These are phyloP conservation scores for Termitomyces titanicus DNA, from an alignment of 768 basidiomycete species.

Conservation along the genomic window DNA sequence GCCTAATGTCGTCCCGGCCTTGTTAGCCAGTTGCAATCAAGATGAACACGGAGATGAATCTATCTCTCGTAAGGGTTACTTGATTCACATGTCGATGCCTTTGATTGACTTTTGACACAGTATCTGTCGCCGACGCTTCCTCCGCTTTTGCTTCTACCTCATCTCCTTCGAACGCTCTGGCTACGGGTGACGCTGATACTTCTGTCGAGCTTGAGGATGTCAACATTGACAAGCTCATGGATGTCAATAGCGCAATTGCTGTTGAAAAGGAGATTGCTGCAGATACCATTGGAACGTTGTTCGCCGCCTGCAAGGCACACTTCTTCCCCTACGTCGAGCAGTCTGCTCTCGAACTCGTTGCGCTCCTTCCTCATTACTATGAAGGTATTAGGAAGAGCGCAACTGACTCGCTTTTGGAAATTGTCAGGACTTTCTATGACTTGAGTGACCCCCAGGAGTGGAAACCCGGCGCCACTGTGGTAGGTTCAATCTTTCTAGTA, in stretches of 20 bases:
- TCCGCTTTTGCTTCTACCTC: slow-evolving; percentile 70
- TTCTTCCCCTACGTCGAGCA: slow-evolving; percentile 92
- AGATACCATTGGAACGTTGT: slow-evolving; percentile 91
- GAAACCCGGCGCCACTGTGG: slow-evolving; percentile 66
- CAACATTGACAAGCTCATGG: slow-evolving; percentile 83
- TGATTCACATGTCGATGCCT: neutral
- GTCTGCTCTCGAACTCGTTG: slow-evolving; percentile 73
- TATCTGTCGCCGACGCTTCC: slow-evolving; percentile 51
- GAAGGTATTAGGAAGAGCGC: slow-evolving; percentile 97
- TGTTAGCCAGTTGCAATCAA: slow-evolving; percentile 81
- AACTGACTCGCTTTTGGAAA: slow-evolving; percentile 81
- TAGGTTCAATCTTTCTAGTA: slow-evolving; percentile 31
- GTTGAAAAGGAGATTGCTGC: slow-evolving; percentile 99
- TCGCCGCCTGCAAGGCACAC: slow-evolving; percentile 72
- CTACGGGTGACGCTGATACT: slow-evolving; percentile 53
- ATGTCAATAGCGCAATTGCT: slow-evolving; percentile 93
- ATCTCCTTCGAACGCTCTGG: slow-evolving; percentile 67
- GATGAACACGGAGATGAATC: slow-evolving; percentile 69
- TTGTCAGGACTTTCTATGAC: slow-evolving; percentile 89
- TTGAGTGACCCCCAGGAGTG: slow-evolving; percentile 81
- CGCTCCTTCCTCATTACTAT: slow-evolving; percentile 86
- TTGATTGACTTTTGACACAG: slow-evolving; percentile 23
- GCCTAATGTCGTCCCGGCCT: slow-evolving; percentile 78
- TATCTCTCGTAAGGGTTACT: slow-evolving; percentile 34
- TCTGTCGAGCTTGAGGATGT: slow-evolving; percentile 71